phyloP scores from a whole-genome alignment of 352 stramenopile species.

The Pythium sukuiense region DNA sequence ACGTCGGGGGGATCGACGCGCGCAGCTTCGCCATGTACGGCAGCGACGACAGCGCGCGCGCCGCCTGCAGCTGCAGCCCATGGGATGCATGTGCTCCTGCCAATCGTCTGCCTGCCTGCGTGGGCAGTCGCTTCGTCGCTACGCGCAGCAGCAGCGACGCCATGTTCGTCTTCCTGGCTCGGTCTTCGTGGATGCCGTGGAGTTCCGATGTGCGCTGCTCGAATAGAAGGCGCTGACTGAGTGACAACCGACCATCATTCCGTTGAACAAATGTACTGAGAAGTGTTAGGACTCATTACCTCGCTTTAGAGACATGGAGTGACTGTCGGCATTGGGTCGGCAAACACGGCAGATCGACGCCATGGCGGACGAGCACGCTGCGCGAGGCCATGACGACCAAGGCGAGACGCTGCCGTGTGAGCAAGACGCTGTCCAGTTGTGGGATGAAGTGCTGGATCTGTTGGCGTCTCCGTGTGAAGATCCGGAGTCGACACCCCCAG shows the following conservation, averaged over 20 bases:
- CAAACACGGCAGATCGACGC: not conserved
- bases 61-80: not conserved
- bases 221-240: conserved; percentile 6
- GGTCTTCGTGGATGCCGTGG: not conserved
- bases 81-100: not conserved
- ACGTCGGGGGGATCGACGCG: conserved; percentile 40
- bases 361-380: not conserved
- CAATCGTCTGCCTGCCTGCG: not conserved
- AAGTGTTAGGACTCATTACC: not conserved
- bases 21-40: conserved; percentile 52
- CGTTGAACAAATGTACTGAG: not conserved
- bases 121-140: not conserved
- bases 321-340: not conserved
- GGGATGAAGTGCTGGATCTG: not conserved
- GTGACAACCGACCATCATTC: conserved; percentile 1
- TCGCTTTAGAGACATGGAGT: not conserved
- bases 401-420: not conserved
- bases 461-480: not conserved
- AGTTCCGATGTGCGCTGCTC: not conserved
- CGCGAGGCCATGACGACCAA: not conserved
- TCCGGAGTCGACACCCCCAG: not conserved
- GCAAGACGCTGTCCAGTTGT: not conserved
- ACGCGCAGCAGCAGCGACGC: not conserved
- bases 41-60: conserved; percentile 34
- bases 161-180: not conserved